These are phyloP conservation scores for Kodamaea lidongshanica DNA, from an alignment of 805 yeast species.

Conservation along the genomic window DNA sequence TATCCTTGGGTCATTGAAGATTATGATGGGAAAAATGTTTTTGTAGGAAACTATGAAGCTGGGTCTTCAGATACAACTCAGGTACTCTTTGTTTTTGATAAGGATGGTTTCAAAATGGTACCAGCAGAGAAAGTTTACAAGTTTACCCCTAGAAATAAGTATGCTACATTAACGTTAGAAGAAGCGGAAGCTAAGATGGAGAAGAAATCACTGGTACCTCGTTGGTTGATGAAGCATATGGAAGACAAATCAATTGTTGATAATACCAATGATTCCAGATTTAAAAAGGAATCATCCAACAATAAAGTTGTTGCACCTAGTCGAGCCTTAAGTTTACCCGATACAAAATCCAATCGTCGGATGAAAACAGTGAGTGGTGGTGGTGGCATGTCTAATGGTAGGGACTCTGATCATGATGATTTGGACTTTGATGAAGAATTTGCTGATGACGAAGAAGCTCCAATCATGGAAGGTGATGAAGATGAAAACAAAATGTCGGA, in stretches of 20 bases:
- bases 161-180: conserved; percentile 88
- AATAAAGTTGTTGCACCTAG: conserved; percentile 8
- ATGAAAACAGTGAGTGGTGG: conserved; percentile 43
- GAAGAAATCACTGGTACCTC: conserved; percentile 66
- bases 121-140: conserved; percentile 93
- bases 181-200: conserved; percentile 96
- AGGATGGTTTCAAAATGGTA: conserved; percentile 83
- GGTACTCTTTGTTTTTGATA: conserved; percentile 77
- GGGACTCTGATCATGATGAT: conserved; percentile 83
- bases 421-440: conserved; percentile 94
- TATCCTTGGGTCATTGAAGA: conserved; percentile 99
- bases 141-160: conserved; percentile 88
- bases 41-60: conserved; percentile 95
- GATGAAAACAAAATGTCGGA: conserved; percentile 91
- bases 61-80: conserved; percentile 73
- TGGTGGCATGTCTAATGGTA: conserved; percentile 36
- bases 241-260: conserved; percentile 50
- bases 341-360: conserved; percentile 13
- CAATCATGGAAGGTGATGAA: conserved; percentile 92
- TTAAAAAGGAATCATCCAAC: conserved; percentile 28
- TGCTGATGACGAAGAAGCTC: conserved; percentile 98
- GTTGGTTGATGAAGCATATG: conserved; percentile 95
- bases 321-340: conserved; percentile 7
- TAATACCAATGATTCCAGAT: conserved; percentile 44
- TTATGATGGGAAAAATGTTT: conserved; percentile 87